Evolutionary conservation across 1,139 yeast species (phyloP).

Genomic region (Saccharomyces hybrid): DNA sequence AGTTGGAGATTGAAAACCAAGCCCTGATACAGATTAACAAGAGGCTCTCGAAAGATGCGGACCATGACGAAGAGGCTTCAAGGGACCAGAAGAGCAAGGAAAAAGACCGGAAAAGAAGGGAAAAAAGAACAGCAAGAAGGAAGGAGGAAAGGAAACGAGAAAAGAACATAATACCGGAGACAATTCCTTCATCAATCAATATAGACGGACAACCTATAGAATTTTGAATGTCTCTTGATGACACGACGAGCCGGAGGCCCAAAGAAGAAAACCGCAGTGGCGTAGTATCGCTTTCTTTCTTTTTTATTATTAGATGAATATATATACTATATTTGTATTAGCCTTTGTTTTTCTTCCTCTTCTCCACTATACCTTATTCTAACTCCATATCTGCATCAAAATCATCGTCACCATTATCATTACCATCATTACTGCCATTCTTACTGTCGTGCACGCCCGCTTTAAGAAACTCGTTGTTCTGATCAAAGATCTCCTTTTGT

Average conservation of each 20-base stretch:
- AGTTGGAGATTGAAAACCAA: background rate
- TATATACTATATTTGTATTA: background rate
- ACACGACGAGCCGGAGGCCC: background rate
- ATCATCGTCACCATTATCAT: slow-evolving; percentile 2
- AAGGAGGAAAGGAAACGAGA: background rate
- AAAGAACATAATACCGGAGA: background rate
- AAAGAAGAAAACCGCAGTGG: background rate
- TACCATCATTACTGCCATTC: background rate
- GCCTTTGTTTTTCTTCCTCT: background rate
- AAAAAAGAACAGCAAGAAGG: slow-evolving; percentile 1
- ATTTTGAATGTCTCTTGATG: background rate
- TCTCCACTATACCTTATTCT: slow-evolving; percentile 6
- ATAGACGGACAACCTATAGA: background rate
- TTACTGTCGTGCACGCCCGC: background rate
- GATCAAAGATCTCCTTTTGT: slow-evolving; percentile 5
- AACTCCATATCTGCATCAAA: slow-evolving; percentile 14
- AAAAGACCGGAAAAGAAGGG: background rate
- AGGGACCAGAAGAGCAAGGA: background rate
- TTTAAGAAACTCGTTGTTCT: background rate
- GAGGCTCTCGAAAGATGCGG: background rate
- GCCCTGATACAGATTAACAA: background rate
- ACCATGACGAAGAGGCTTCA: background rate
- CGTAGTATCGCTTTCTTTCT: background rate
- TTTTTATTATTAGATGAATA: background rate
- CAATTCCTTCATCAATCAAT: background rate